Evolutionary conservation across 2,329 filamentous ascomycete genomes (phyloP), one percentile per base, ranked within the genome.

Genomic region (Paecilomyces formosus): DNA sequence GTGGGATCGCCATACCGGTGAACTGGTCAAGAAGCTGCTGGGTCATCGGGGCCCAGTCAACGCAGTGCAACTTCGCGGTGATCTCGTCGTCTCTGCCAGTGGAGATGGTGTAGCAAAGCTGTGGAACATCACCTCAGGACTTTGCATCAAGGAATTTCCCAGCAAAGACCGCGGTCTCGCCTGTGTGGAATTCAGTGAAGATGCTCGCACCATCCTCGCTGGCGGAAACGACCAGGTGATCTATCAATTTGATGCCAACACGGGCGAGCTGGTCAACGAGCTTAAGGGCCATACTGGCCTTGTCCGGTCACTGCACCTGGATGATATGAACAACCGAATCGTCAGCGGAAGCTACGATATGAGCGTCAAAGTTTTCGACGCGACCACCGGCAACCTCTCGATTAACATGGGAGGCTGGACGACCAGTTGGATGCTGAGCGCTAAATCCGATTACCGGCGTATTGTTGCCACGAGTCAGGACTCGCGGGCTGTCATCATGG

Each of bases 381-480:
- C 94, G 76, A 85, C 87, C 63, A 88, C 87, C 2, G 93, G 92
- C 33, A 79, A 86, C 53, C 82, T 91, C 65, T 82, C 93, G 60
- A 84, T 95, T 62, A 87, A 92, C 66, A 93, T 97, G 68, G 89
- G 92, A n/a, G 87, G 89, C 65, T 97, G 92, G 92, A 96, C 96
- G 59, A 88, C 88, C 11, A 96, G 91, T 75, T 99, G 94, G 94
- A 95, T 99, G 69, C 78, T 99, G 60, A 92, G 90, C 63, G 94
- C 94, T 55, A 97, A 97, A 81, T 92, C 90, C 62, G 93, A 99
- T 71, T 97, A 97, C 74, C 83, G 93, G 60, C 86, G 94, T 61
- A 94, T 99, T 62, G 90, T 99, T 62, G 94, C 91, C 66, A 96
- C 93, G 0, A 94, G 92, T 55, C 94, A 99, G 74, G 92, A 97